phyloP scores from a whole-genome alignment of 345 rosid genomes.

The Sisymbrium altissimum region DNA sequence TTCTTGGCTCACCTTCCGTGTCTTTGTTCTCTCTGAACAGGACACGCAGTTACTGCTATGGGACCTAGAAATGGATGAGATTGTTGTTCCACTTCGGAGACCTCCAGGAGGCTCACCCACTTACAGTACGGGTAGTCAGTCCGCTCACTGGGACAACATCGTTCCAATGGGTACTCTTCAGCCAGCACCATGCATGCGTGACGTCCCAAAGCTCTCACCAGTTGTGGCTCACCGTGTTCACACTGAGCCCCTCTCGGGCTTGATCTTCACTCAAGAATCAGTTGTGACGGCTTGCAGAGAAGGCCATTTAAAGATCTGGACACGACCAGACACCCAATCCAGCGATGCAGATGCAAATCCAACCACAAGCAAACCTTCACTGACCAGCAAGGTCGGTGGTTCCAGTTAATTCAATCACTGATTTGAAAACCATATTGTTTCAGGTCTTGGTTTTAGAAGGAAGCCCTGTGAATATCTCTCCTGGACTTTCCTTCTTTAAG shows the following conservation, averaged over 20 bases:
- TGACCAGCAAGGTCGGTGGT: conserved; percentile 19
- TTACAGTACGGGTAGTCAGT: conserved; percentile 91
- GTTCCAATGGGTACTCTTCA: conserved; percentile 75
- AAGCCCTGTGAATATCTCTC: conserved; percentile 5
- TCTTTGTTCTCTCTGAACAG: conserved; percentile 35
- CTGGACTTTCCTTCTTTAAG: neutral
- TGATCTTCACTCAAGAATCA: conserved; percentile 84
- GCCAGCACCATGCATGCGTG: conserved; percentile 87
- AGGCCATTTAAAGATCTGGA: conserved; percentile 93
- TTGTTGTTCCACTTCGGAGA: conserved; percentile 89
- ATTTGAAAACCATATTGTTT: neutral
- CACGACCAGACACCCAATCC: conserved; percentile 73
- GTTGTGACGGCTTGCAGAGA: conserved; percentile 80
- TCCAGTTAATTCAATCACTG: conserved; percentile 16
- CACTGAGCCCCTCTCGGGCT: conserved; percentile 86
- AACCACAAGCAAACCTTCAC: neutral
- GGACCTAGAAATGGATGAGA: conserved; percentile 96
- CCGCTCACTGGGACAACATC: conserved; percentile 91
- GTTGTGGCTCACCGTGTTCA: conserved; percentile 81
- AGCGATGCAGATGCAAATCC: conserved; percentile 46
- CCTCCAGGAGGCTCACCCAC: conserved; percentile 95
- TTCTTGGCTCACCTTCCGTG: neutral
- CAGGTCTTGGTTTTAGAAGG: conserved; percentile 3
- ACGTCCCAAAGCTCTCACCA: conserved; percentile 88
- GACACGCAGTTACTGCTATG: conserved; percentile 93